Base-by-base conservation (phyloP, 345 rosid genomes). In the Heritiera fomes region DNA sequence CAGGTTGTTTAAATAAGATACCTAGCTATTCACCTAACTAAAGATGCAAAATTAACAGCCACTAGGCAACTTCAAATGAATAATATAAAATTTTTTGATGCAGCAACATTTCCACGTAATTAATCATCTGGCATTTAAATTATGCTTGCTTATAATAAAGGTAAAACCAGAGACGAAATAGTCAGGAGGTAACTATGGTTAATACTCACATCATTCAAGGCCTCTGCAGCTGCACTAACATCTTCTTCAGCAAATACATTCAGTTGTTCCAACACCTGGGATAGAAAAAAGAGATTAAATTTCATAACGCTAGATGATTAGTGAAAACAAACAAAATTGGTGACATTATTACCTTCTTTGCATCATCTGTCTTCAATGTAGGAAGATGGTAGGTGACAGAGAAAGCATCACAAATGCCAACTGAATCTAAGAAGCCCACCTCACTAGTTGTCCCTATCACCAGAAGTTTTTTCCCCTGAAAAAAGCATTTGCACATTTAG, bases 371-470 rank as follows among this genome's bases (percentile, higher is more conserved):
- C 84, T 87, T 90, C 86, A 96, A 80, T 4, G 86, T 88, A 18
- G 99, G 99, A 72, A 96, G 86, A 41, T 84, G 83, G 81, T 94
- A 90, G 45, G 92, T 86, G 81, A 96, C 87, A 50, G 98, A 86
- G 85, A 96, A 96, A 34, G 94, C 84, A 78, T 90, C 92, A 56
- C 91, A 86, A 59, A 94, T 43, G 41, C 95, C 95, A 76, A 96
- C 77, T 18, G 97, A 90, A 72, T 92, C 97, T 82, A 95, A 85
- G 87, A 95, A 95, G 73, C 80, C 83, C 59, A 92, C 85, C 82
- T 95, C 93, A 83, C 99, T 95, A 23, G 99, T 93, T 75, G 99
- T 95, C 70, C 99, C 98, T 11, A 95, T 82, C 79, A 96, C 98
- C 38, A 96, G 81, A 84, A 96, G 97, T 55, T 92, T 95, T 76